Conservation (phyloP, 2,329 filamentous ascomycete genomes). For the Verticillium nonalfalfae region DNA sequence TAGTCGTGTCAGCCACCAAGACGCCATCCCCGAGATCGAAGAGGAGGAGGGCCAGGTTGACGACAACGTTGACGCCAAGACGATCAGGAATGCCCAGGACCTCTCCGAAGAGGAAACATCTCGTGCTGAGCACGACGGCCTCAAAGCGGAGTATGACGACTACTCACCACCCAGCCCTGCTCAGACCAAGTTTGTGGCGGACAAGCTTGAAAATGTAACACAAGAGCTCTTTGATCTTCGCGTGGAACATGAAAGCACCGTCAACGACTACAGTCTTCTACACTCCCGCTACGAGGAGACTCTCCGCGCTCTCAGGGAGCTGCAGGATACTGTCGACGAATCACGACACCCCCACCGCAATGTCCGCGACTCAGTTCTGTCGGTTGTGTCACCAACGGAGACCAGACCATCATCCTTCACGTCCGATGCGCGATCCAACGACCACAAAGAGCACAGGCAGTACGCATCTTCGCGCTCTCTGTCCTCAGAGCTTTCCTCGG, state of each 20-base stretch:
- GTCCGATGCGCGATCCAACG: conserved; percentile 67
- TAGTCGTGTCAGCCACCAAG: conserved; percentile 46
- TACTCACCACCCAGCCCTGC: conserved; percentile 61
- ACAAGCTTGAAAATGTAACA: conserved; percentile 86
- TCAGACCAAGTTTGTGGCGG: conserved; percentile 78
- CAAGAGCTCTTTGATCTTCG: conserved; percentile 88
- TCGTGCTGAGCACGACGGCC: conserved; percentile 7
- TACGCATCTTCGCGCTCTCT: conserved; percentile 82
- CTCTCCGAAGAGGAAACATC: background rate
- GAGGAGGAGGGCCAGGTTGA: conserved; percentile 27
- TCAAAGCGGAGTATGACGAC: conserved; percentile 16
- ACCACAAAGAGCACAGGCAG: conserved; percentile 53
- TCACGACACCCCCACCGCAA: conserved; percentile 54
- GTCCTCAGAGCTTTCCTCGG: conserved; percentile 88
- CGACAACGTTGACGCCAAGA: background rate
- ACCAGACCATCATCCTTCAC: conserved; percentile 75
- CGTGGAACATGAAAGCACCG: conserved; percentile 79
- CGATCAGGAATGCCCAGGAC: conserved; percentile 1
- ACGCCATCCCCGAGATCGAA: conserved; percentile 48
- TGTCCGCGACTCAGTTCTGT: conserved; percentile 50
- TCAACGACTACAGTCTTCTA: conserved; percentile 75
- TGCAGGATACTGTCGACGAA: conserved; percentile 83
- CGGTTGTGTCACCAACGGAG: conserved; percentile 39
- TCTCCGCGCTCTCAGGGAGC: conserved; percentile 70
- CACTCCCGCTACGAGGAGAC: conserved; percentile 89